A percentile compares a stretch with the other conserved stretches of the same genome.
These are phyloP conservation scores for Solanum sitiens DNA, from an alignment of 257 asterid genomes.

Conservation along the genomic window DNA sequence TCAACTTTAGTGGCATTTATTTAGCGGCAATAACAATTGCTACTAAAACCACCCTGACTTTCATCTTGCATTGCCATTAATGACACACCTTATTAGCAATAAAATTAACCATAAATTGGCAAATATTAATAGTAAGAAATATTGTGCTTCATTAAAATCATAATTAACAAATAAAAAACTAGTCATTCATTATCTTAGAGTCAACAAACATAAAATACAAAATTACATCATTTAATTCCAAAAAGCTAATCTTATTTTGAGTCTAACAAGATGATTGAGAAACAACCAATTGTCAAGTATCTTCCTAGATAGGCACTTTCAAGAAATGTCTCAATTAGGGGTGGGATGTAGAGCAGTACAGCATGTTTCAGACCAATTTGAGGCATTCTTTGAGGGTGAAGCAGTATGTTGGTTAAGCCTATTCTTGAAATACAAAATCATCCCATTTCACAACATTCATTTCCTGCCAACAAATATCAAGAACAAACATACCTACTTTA, in stretches of 20 bases:
- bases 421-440: background rate
- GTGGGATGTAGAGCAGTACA: slow-evolving; percentile 24
- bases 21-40: no score
- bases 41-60: no score
- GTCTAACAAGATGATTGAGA: slow-evolving; percentile 30
- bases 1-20: no score
- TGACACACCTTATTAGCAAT: background rate
- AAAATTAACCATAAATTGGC: no score
- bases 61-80: background rate
- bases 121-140: no score
- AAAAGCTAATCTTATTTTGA: no score
- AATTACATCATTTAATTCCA: background rate
- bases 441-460: background rate
- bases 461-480: background rate
- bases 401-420: slow-evolving; percentile 42
- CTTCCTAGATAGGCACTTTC: slow-evolving; percentile 68
- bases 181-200: background rate
- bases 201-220: background rate
- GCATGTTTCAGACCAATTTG: slow-evolving; percentile 72
- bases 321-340: slow-evolving; percentile 58
- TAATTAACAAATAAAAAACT: background rate
- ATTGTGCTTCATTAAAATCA: no score
- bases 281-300: slow-evolving; percentile 58
- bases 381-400: slow-evolving; percentile 43
- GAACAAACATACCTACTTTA: background rate